Evolutionary conservation across 225 moss, liverwort and hornwort species (phyloP).

Genomic region (Straminergon stramineum): DNA sequence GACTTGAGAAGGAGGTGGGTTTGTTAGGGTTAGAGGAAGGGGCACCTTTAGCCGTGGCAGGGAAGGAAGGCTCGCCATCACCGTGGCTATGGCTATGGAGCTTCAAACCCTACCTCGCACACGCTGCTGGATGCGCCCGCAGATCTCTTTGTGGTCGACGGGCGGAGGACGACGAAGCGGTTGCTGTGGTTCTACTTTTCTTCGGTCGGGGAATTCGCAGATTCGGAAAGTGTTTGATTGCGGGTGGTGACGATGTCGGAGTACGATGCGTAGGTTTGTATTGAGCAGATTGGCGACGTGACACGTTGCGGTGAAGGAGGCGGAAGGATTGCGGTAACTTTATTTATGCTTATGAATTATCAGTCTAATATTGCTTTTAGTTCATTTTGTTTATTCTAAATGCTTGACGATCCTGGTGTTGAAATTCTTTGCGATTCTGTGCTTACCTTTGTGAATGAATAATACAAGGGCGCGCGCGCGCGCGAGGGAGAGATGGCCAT

Average conservation of each 20-base stretch:
- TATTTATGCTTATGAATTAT: background rate
- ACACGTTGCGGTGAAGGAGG: background rate
- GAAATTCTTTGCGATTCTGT: background rate
- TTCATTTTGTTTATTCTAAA: background rate
- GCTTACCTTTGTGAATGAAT: background rate
- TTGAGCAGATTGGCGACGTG: background rate
- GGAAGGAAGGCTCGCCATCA: constrained; percentile 15
- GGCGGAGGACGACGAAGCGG: background rate
- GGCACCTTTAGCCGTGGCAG: constrained; percentile 32
- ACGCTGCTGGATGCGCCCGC: background rate
- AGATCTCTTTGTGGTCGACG: background rate
- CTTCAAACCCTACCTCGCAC: constrained; percentile 27
- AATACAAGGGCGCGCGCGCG: background rate
- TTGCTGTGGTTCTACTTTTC: background rate
- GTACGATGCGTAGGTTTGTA: background rate
- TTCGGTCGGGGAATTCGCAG: background rate
- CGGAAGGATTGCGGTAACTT: background rate
- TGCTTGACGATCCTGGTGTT: background rate
- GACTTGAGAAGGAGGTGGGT: background rate
- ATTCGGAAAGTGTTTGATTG: background rate
- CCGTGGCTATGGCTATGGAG: constrained; percentile 49
- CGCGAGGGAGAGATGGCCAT: constrained; percentile 20
- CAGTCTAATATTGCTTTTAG: background rate
- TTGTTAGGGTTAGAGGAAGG: constrained; percentile 42
- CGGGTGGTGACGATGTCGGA: background rate